A percentile compares a stretch with the other conserved stretches of the same genome.
These are phyloP conservation scores for Ganoderma boninense DNA, from an alignment of 1,284 basidiomycete genomes.

Conservation along the genomic window DNA sequence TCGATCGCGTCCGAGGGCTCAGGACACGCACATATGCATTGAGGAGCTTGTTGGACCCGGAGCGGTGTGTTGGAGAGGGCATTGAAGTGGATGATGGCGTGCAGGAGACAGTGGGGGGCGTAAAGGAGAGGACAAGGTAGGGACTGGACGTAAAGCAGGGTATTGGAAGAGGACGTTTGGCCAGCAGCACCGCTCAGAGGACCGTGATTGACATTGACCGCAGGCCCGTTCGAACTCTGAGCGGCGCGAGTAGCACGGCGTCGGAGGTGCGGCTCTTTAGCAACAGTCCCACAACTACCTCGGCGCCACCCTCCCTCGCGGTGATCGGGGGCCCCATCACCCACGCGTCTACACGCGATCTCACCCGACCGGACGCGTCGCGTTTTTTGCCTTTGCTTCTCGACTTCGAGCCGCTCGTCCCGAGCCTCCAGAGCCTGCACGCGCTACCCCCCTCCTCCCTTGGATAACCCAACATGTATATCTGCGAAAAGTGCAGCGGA, in stretches of 20 bases:
- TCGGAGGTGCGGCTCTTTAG: slow-evolving; percentile 22
- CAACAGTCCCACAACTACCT: slow-evolving; percentile 19
- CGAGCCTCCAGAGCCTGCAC: not conserved
- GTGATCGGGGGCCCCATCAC: not conserved
- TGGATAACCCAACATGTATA: slow-evolving; percentile 1
- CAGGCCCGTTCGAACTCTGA: slow-evolving; percentile 14
- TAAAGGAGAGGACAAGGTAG: slow-evolving; percentile 29
- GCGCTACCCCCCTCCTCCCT: not conserved
- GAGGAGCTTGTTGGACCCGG: slow-evolving; percentile 44
- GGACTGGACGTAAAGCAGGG: slow-evolving; percentile 15
- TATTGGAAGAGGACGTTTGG: slow-evolving; percentile 17
- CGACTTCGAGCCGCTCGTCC: not conserved
- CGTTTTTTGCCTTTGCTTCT: not conserved
- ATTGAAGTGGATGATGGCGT: slow-evolving; percentile 28
- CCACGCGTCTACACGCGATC: not conserved
- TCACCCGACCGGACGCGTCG: not conserved
- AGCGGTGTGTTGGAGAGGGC: slow-evolving; percentile 33
- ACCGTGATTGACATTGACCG: slow-evolving; percentile 30
- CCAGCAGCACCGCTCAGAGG: slow-evolving; percentile 26
- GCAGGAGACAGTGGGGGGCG: slow-evolving; percentile 6
- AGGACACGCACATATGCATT: slow-evolving; percentile 46
- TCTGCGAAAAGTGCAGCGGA: not conserved
- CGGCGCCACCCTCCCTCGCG: slow-evolving; percentile 13
- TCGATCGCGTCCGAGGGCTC: not conserved
- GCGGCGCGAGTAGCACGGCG: slow-evolving; percentile 19